These are phyloP conservation scores for Circinella minor DNA, from an alignment of 371 early-diverging fungal genomes.

Conservation along the genomic window DNA sequence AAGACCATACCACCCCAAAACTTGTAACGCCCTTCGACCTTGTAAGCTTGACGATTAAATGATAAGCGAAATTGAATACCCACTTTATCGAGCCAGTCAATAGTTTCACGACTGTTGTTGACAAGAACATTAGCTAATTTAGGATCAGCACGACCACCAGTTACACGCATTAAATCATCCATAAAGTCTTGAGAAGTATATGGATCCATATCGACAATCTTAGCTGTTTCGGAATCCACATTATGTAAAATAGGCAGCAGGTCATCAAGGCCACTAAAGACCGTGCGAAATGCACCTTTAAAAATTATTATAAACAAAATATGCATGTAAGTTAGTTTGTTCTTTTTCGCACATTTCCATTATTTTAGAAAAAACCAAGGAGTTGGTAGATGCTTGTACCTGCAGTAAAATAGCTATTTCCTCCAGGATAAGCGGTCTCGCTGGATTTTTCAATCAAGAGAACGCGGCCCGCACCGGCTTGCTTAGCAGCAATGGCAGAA, in stretches of 20 bases:
- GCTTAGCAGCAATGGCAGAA: slow-evolving; percentile 25
- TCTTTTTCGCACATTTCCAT: too few relatives aligned
- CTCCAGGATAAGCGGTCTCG: slow-evolving; percentile 19
- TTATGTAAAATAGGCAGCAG: slow-evolving; percentile 21
- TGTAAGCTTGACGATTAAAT: slow-evolving; percentile 29
- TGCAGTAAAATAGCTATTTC: slow-evolving; percentile 26
- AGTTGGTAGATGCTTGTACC: slow-evolving; percentile 4
- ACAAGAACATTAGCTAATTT: slow-evolving; percentile 17
- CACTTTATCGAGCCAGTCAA: slow-evolving; percentile 18
- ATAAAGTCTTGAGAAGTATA: slow-evolving; percentile 21
- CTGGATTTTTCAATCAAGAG: slow-evolving; percentile 26
- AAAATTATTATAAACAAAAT: background rate
- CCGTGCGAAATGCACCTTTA: slow-evolving; percentile 25
- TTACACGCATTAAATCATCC: slow-evolving; percentile 25
- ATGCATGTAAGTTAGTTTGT: background rate
- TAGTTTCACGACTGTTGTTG: slow-evolving; percentile 14
- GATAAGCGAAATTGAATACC: slow-evolving; percentile 22
- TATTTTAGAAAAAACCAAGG: background rate
- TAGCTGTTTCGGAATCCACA: slow-evolving; percentile 18
- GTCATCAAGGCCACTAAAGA: slow-evolving; percentile 23
- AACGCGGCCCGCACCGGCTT: slow-evolving; percentile 23
- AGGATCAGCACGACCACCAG: slow-evolving; percentile 22
- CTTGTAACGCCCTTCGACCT: slow-evolving; percentile 24
- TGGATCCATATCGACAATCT: slow-evolving; percentile 25
- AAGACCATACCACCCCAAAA: slow-evolving; percentile 31